These are phyloP conservation scores for Clitoria ternatea DNA, from an alignment of 306 rosid genomes.

Conservation along the genomic window DNA sequence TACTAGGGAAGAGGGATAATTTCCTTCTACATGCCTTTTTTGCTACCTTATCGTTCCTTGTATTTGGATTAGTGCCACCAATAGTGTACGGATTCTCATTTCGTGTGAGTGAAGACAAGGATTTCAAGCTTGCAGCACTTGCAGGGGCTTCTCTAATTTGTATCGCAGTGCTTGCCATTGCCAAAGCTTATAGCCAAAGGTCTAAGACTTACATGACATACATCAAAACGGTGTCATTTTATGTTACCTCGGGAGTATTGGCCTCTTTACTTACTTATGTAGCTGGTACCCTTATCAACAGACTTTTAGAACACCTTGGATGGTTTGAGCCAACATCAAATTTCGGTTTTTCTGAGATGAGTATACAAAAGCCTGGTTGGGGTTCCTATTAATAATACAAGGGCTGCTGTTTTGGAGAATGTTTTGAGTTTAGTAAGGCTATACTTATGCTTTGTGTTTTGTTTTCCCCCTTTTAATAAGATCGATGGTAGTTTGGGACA, in stretches of 20 bases:
- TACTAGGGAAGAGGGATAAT: conserved; percentile 44
- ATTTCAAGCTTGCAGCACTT: conserved; percentile 61
- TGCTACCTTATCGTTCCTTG: conserved; percentile 49
- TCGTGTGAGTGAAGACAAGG: conserved; percentile 40
- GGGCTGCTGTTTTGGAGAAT: background rate
- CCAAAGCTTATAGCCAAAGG: conserved; percentile 45
- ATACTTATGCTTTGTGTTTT: too few species aligned
- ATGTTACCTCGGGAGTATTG: conserved; percentile 35
- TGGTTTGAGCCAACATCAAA: conserved; percentile 41
- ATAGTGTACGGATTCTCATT: conserved; percentile 60
- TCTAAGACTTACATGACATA: conserved; percentile 24
- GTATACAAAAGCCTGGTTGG: conserved; percentile 21
- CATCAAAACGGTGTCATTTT: conserved; percentile 30
- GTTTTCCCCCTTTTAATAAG: too few species aligned
- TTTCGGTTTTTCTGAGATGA: conserved; percentile 23
- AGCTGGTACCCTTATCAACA: conserved; percentile 42
- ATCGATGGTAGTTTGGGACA: too few species aligned
- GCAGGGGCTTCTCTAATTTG: conserved; percentile 57
- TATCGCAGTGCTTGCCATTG: conserved; percentile 49
- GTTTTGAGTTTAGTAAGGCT: too few species aligned
- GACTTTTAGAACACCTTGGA: conserved; percentile 42
- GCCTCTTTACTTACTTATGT: conserved; percentile 49
- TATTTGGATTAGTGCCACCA: conserved; percentile 63
- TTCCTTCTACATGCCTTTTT: conserved; percentile 45
- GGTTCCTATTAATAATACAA: conserved; percentile 26